Evolutionary conservation across 2,329 filamentous ascomycete genomes (phyloP).

Genomic region (Diaporthe sp.): DNA sequence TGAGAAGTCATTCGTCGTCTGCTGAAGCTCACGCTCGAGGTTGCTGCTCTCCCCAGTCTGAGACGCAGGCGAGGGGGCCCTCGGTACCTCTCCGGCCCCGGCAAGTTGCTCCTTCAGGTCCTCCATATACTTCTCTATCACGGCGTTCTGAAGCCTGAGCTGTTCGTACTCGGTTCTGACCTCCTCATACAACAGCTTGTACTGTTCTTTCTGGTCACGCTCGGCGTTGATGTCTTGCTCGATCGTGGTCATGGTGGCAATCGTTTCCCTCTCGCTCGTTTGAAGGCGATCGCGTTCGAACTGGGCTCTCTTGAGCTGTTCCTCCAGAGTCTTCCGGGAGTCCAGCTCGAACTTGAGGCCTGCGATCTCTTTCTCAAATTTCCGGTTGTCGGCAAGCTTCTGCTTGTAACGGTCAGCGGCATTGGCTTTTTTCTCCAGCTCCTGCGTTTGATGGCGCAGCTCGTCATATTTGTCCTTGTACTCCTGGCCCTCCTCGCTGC

Average conservation of each 20-base stretch:
- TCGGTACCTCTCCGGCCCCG: constrained; percentile 48
- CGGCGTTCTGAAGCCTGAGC: constrained; percentile 59
- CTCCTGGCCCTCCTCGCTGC: constrained; percentile 63
- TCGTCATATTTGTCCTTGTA: constrained; percentile 73
- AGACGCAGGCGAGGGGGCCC: constrained; percentile 35
- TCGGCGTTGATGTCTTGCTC: constrained; percentile 46
- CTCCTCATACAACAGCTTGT: constrained; percentile 49
- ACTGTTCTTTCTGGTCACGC: constrained; percentile 46
- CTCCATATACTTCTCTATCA: constrained; percentile 67
- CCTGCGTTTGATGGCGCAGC: constrained; percentile 70
- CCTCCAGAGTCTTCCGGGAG: constrained; percentile 54
- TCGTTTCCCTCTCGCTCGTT: constrained; percentile 46
- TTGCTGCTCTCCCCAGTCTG: constrained; percentile 47
- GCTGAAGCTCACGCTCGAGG: constrained; percentile 73
- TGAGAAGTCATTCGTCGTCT: constrained; percentile 53
- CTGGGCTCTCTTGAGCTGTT: constrained; percentile 48
- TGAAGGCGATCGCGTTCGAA: constrained; percentile 52
- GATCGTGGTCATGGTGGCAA: constrained; percentile 46
- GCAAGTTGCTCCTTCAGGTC: constrained; percentile 73
- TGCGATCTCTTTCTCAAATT: constrained; percentile 69
- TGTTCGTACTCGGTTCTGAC: constrained; percentile 56
- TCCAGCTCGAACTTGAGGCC: constrained; percentile 69
- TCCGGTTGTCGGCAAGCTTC: constrained; percentile 71
- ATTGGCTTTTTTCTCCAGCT: constrained; percentile 74
- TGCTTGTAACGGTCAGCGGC: constrained; percentile 73